These are phyloP conservation scores for Talaromyces borbonicus DNA, from an alignment of 495 filamentous ascomycete species.

Conservation along the genomic window DNA sequence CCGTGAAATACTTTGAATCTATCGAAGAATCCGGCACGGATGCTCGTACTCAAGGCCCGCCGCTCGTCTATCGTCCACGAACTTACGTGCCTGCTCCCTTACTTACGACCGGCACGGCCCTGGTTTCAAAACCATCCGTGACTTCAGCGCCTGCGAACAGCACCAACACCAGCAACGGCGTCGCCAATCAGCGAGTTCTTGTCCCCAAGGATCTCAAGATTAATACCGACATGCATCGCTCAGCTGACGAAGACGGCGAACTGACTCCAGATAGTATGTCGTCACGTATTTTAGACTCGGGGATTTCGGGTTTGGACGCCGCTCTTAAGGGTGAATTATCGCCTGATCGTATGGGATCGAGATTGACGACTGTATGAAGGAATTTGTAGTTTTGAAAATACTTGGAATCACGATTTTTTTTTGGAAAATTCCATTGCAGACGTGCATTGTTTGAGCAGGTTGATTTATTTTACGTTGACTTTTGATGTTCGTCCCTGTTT, in stretches of 20 bases:
- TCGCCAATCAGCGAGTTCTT: constrained; percentile 2
- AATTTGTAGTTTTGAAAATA: too few relatives aligned
- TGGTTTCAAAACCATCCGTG: constrained; percentile 20
- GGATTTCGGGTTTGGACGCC: constrained; percentile 34
- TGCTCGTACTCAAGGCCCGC: constrained; percentile 46
- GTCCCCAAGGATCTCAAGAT: constrained; percentile 33
- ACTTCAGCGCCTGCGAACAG: neutral
- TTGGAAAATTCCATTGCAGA: constrained; percentile 11
- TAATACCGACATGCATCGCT: constrained; percentile 30
- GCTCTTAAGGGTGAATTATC: constrained; percentile 31
- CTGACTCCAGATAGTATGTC: constrained; percentile 60
- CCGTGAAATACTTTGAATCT: constrained; percentile 57
- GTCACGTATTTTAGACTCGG: constrained; percentile 48
- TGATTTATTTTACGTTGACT: constrained; percentile 2
- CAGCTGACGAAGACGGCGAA: constrained; percentile 38
- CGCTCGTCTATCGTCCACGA: constrained; percentile 32
- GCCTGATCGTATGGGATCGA: constrained; percentile 33
- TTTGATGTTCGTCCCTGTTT: constrained; percentile 4
- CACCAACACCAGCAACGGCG: too few relatives aligned
- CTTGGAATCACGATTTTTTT: neutral
- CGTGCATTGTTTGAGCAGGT: constrained; percentile 2
- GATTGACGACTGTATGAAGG: constrained; percentile 23
- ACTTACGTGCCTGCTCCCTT: constrained; percentile 31
- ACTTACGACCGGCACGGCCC: constrained; percentile 14
- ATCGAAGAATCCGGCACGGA: constrained; percentile 54